These are phyloP conservation scores for Podosphaera fusca DNA, from an alignment of 2,329 filamentous ascomycete genomes.

Conservation along the genomic window DNA sequence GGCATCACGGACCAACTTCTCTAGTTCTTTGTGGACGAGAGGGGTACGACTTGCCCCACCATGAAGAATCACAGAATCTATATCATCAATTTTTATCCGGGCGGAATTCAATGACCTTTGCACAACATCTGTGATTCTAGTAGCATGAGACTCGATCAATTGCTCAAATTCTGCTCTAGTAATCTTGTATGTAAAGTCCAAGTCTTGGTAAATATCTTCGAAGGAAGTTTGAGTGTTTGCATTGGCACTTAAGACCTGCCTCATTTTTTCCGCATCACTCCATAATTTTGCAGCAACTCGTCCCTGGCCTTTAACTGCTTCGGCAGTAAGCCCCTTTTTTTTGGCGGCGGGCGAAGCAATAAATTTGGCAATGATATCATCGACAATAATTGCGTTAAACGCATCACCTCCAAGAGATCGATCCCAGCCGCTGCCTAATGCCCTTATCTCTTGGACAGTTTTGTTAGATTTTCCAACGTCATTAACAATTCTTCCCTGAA, in stretches of 20 bases:
- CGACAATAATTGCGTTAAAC: slow-evolving; percentile 67
- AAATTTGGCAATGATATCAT: slow-evolving; percentile 71
- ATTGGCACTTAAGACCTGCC: slow-evolving; percentile 87
- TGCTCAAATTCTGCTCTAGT: slow-evolving; percentile 60
- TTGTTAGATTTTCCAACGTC: slow-evolving; percentile 87
- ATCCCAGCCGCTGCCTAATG: slow-evolving; percentile 74
- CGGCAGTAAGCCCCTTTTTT: slow-evolving; percentile 35
- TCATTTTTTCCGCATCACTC: slow-evolving; percentile 71
- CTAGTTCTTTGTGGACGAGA: slow-evolving; percentile 77
- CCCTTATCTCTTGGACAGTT: slow-evolving; percentile 85
- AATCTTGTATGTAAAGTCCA: slow-evolving; percentile 86
- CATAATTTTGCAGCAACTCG: slow-evolving; percentile 73
- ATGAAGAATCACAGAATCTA: slow-evolving; percentile 82
- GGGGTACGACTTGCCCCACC: slow-evolving; percentile 78
- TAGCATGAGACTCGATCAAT: slow-evolving; percentile 42
- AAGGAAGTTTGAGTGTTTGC: slow-evolving; percentile 58
- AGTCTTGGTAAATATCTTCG: slow-evolving; percentile 73
- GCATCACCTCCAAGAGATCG: slow-evolving; percentile 71
- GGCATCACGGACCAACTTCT: slow-evolving; percentile 44
- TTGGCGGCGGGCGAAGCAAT: slow-evolving; percentile 44
- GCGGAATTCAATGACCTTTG: slow-evolving; percentile 52
- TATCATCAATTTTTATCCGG: slow-evolving; percentile 46
- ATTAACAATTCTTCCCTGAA: slow-evolving; percentile 76
- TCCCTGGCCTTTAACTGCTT: slow-evolving; percentile 49
- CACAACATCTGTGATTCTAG: slow-evolving; percentile 45